Evolutionary conservation across 495 filamentous ascomycete genomes (phyloP).

Genomic region (Lepidopterella palustris): DNA sequence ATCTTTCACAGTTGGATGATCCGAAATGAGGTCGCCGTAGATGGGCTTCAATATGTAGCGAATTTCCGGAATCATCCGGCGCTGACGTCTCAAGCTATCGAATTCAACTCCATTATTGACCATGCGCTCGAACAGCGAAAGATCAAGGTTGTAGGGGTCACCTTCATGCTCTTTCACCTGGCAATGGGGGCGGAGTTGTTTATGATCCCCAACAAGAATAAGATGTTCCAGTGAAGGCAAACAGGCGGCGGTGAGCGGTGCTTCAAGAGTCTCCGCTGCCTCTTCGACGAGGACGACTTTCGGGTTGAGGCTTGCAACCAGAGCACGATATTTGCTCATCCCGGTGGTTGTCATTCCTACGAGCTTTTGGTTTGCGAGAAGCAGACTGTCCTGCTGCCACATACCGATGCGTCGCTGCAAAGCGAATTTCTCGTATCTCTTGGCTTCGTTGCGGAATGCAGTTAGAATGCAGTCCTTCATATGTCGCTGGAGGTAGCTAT

Average conservation of each 20-base stretch:
- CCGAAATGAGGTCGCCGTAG: slow-evolving; percentile 56
- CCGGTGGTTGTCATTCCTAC: slow-evolving; percentile 78
- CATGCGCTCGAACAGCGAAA: slow-evolving; percentile 74
- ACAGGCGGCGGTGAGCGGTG: slow-evolving; percentile 56
- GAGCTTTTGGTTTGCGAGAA: slow-evolving; percentile 50
- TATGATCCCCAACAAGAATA: slow-evolving; percentile 70
- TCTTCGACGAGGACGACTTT: slow-evolving; percentile 66
- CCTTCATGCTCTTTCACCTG: slow-evolving; percentile 49
- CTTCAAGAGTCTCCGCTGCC: slow-evolving; percentile 67
- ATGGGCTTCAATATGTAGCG: slow-evolving; percentile 57
- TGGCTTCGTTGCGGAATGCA: slow-evolving; percentile 40
- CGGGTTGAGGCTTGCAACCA: slow-evolving; percentile 65
- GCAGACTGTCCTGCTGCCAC: slow-evolving; percentile 49
- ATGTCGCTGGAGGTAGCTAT: slow-evolving; percentile 47
- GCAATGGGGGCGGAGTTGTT: slow-evolving; percentile 62
- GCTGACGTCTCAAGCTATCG: slow-evolving; percentile 52
- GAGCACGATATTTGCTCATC: slow-evolving; percentile 75
- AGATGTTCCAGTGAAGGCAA: slow-evolving; percentile 63
- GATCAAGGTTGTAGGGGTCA: slow-evolving; percentile 53
- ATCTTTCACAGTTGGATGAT: slow-evolving; percentile 59
- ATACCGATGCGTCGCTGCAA: slow-evolving; percentile 45
- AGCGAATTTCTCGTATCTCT: slow-evolving; percentile 40
- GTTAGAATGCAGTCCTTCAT: slow-evolving; percentile 41
- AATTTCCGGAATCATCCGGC: slow-evolving; percentile 70
- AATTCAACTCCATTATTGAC: slow-evolving; percentile 62